Percentiles rank a stretch among this genome's conserved stretches.
Evolutionary conservation across 2,329 filamentous ascomycete species (phyloP).

Genomic region (Colletotrichum siamense): DNA sequence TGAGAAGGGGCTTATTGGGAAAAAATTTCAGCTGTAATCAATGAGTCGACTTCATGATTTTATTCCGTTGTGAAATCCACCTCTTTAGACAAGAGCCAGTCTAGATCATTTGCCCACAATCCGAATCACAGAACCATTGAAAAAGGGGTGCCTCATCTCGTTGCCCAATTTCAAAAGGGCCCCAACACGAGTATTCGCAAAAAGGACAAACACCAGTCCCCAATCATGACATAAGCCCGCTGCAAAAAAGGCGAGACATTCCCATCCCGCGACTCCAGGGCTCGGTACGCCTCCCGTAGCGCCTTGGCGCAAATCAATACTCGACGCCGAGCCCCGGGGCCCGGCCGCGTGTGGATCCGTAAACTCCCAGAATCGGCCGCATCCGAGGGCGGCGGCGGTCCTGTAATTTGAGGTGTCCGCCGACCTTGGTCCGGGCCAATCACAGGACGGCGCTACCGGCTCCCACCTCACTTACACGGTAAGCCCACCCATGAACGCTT

Average conservation of each 20-base stretch:
- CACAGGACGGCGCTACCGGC: background rate
- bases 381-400: background rate
- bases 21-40: no score
- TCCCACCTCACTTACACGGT: background rate
- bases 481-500: background rate
- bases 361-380: background rate
- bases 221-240: background rate
- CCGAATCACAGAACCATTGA: fast-evolving
- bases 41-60: no score
- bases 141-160: background rate
- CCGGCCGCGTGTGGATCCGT: background rate
- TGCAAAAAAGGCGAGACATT: background rate
- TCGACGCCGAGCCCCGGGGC: background rate
- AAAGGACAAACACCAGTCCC: background rate
- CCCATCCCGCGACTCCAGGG: background rate
- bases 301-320: conserved; percentile 4
- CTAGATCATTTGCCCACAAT: no score
- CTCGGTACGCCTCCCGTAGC: background rate
- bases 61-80: no score
- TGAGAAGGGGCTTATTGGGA: no score
- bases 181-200: background rate
- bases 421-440: background rate
- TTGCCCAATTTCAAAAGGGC: background rate
- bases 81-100: no score
- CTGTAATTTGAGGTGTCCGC: background rate